Conservation (phyloP, 805 yeast genomes). For the Candida golubevii region DNA sequence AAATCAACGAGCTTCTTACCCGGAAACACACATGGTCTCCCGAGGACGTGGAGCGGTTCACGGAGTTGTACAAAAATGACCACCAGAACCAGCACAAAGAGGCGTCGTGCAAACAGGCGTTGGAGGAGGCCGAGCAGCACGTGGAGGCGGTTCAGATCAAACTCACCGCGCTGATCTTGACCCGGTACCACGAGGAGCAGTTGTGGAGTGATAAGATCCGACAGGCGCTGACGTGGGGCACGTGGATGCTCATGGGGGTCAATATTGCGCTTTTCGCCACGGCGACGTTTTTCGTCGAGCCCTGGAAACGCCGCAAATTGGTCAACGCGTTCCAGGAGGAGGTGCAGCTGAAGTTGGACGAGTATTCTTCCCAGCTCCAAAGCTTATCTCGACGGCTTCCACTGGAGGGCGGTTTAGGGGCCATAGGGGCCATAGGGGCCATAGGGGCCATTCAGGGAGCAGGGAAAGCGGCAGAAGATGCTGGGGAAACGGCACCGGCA, state of each 20-base stretch:
- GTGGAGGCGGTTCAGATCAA: constrained; percentile 69
- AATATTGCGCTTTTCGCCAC: constrained; percentile 73
- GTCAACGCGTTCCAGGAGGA: constrained; percentile 81
- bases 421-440: no score
- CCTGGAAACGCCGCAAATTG: constrained; percentile 83
- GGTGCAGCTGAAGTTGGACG: constrained; percentile 42
- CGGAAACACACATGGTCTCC: constrained; percentile 81
- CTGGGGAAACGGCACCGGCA: not conserved
- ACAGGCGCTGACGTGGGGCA: constrained; percentile 95
- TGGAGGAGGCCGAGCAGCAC: constrained; percentile 52
- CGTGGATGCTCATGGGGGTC: constrained; percentile 82
- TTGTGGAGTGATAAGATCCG: constrained; percentile 97
- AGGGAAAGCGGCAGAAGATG: no score
- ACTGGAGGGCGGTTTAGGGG: no score
- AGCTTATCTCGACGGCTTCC: constrained; percentile 3
- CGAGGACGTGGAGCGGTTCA: constrained; percentile 76
- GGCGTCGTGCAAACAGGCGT: constrained; percentile 39
- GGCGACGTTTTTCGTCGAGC: constrained; percentile 87
- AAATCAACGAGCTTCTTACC: constrained; percentile 81
- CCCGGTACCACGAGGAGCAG: constrained; percentile 94
- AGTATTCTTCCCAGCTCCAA: constrained; percentile 10
- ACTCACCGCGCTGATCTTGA: constrained; percentile 71
- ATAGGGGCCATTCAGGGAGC: no score
- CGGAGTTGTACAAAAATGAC: constrained; percentile 74
- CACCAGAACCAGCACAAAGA: constrained; percentile 68